Percentiles rank a stretch among this genome's conserved stretches.
These are phyloP conservation scores for Collybiopsis luxurians DNA, from an alignment of 768 basidiomycete species.

Conservation along the genomic window DNA sequence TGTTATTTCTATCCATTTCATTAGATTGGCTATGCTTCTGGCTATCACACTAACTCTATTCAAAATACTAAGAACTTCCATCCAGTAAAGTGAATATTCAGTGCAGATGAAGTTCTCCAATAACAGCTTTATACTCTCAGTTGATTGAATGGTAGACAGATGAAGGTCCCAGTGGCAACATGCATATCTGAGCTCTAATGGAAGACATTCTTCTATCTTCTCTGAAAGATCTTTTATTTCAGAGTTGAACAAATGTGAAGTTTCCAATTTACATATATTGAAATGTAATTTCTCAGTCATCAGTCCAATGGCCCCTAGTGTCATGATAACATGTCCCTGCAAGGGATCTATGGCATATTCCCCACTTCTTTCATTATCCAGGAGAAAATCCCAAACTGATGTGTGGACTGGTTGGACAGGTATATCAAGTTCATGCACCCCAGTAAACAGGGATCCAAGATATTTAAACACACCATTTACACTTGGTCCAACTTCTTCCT, in stretches of 20 bases:
- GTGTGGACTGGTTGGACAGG: neutral
- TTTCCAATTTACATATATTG: neutral
- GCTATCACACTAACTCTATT: no score
- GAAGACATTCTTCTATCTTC: neutral
- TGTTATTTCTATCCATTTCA: no score
- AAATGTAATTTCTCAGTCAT: neutral
- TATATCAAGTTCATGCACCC: neutral
- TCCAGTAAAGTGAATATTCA: neutral
- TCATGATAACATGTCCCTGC: neutral
- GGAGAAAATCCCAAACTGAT: neutral
- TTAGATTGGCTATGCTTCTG: no score
- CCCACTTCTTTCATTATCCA: neutral
- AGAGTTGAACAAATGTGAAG: neutral
- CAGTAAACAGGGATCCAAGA: neutral
- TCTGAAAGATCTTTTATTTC: neutral
- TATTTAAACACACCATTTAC: neutral
- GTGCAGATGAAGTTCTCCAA: neutral
- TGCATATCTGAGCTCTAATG: neutral
- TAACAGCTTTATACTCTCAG: no score
- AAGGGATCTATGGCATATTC: neutral
- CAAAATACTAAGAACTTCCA: neutral
- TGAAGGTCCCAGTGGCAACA: neutral
- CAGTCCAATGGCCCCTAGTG: neutral
- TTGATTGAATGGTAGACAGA: neutral
- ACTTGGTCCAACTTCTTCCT: no score